Evolutionary conservation across 1,284 basidiomycete genomes (phyloP).

Genomic region (Lignosus rhinocerotis): DNA sequence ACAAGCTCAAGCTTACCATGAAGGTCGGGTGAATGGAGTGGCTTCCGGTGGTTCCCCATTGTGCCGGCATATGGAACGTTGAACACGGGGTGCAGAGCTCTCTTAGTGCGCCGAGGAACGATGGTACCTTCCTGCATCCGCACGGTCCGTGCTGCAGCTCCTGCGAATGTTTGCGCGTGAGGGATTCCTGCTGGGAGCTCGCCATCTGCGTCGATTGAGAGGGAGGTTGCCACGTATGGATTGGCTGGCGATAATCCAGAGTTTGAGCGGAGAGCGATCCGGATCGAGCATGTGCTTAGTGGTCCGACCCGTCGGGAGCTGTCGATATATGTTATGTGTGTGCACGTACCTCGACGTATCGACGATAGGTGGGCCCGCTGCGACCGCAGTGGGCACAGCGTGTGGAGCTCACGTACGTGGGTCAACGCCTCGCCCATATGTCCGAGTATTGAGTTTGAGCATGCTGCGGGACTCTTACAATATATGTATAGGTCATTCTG

Average conservation of each 20-base stretch:
- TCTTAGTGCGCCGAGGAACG: not conserved
- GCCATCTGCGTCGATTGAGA: not conserved
- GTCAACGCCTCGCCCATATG: no score
- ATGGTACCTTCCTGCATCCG: not conserved
- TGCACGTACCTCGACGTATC: not conserved
- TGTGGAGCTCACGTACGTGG: not conserved
- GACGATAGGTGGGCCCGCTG: not conserved
- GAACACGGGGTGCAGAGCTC: not conserved
- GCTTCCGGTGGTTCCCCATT: not conserved
- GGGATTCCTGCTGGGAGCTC: not conserved
- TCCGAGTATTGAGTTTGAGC: no score
- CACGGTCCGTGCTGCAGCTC: not conserved
- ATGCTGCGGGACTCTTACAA: no score
- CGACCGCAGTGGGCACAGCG: not conserved
- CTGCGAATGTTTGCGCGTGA: not conserved
- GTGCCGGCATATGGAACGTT: not conserved
- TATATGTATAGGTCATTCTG: no score
- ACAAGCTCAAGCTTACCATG: constrained; percentile 5
- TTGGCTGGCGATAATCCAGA: constrained; percentile 9
- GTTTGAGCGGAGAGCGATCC: not conserved
- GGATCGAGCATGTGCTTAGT: not conserved
- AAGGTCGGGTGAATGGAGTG: not conserved
- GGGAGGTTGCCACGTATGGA: not conserved
- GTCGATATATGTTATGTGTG: not conserved
- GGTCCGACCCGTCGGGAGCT: not conserved